These are phyloP conservation scores for Vigna angularis DNA, from an alignment of 306 rosid species.

Conservation along the genomic window DNA sequence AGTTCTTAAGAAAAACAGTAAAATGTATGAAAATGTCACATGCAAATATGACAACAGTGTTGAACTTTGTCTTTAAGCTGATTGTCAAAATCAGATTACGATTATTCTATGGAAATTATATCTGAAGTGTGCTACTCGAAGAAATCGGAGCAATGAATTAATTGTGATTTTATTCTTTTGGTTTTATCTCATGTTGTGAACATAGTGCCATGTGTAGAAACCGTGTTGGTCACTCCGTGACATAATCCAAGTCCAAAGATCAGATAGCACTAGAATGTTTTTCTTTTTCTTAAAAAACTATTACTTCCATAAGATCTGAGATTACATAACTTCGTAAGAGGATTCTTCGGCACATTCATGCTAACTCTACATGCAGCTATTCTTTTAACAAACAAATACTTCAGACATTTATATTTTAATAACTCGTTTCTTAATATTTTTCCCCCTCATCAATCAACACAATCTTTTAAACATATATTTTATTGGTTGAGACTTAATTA, in stretches of 20 bases:
- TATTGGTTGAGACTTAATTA: no score
- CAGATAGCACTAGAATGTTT: slow-evolving; percentile 6
- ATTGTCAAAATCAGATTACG: slow-evolving; percentile 23
- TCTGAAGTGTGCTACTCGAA: slow-evolving; percentile 26
- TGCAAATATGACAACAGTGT: neutral
- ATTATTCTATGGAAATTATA: slow-evolving; percentile 24
- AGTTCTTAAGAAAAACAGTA: neutral
- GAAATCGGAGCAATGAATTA: neutral
- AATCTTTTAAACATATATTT: no score
- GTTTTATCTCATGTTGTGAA: neutral
- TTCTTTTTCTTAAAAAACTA: neutral
- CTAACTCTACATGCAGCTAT: neutral
- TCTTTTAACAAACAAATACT: neutral
- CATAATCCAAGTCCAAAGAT: slow-evolving; percentile 10
- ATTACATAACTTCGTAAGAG: neutral
- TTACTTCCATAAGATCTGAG: slow-evolving; percentile 4
- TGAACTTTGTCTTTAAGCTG: slow-evolving; percentile 14
- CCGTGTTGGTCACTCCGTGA: slow-evolving; percentile 25
- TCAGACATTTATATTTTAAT: neutral
- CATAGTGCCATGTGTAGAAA: slow-evolving; percentile 8
- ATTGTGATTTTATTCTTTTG: neutral
- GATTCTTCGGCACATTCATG: neutral
- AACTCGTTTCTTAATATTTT: neutral
- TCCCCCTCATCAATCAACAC: neutral
- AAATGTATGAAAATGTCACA: neutral